Evolutionary conservation across 768 basidiomycete genomes (phyloP), one percentile per base, ranked within the genome.

Genomic region (Leccinum broughii): DNA sequence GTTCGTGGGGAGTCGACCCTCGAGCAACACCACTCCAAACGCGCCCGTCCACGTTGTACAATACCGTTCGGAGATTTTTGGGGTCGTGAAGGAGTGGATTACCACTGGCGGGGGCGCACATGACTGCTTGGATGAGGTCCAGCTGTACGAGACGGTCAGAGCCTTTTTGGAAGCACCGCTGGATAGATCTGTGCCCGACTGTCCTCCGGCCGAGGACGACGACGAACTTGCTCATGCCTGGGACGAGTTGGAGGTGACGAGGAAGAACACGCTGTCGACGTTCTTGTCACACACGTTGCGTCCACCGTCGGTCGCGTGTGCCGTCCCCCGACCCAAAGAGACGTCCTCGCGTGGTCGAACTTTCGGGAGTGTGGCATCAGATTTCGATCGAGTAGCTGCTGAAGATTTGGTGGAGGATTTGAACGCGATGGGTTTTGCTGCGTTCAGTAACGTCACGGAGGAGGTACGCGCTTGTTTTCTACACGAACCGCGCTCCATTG

Each of bases 381-480:
- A 88, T 63, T 68, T 91, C 14, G 89, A 91, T 69, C 77, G 75
- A n/a, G 73, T 86, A 60, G 77, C 78, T 46, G 80, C 87, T 0
- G 87, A 88, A 62, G 85, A 87, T 51, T 81, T 94, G 41, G 90
- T 93, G n/a, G 85, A 87, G 51, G 88, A 84, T 64, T 62, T 94
- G 56, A 89, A 94, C 64, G 83, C 86, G 1, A 90, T 93, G 86
- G 88, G 85, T 0, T 76, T 77, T 59, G 88, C 90, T 35, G 86
- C 88, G 1, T 86, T 91, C 69, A 85, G 84, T 58, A 92, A 90
- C 66, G 83, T 93, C 37, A 85, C 83, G 24, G 86, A 90, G 69
- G 91, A 93, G 79, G 90, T 90, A 68, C 14, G 61, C 76, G 56
- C 32, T 39, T 49, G 51, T 50, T 3, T 15, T 60, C 26, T 30